A percentile compares a stretch with the other conserved stretches of the same genome.
These are phyloP conservation scores for Psidium guajava DNA, from an alignment of 345 rosid genomes.

Conservation along the genomic window DNA sequence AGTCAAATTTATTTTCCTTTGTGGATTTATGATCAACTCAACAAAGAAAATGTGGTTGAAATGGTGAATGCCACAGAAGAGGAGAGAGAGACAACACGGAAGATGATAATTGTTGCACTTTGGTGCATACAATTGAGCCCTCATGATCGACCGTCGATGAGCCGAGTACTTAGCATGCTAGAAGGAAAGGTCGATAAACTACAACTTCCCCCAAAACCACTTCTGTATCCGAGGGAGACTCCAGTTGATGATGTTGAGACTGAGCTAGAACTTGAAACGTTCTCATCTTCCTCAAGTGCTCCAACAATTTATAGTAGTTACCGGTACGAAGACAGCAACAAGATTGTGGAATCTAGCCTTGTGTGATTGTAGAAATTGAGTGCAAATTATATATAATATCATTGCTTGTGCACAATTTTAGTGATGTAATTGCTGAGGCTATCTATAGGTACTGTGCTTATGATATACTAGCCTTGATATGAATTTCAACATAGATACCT, in stretches of 20 bases:
- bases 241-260: accelerated
- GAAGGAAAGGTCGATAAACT: neutral
- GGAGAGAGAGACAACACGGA: neutral
- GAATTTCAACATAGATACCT: too few relatives aligned
- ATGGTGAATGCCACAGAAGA: neutral
- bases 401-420: too few relatives aligned
- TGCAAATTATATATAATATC: neutral
- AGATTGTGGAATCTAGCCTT: neutral
- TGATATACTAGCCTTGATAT: too few relatives aligned
- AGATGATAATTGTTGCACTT: neutral
- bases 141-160: neutral
- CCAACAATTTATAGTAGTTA: neutral
- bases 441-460: too few relatives aligned
- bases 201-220: neutral
- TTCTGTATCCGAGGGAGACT: neutral
- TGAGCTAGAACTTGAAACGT: neutral
- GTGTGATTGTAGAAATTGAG: neutral
- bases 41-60: neutral
- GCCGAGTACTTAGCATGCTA: neutral
- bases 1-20: neutral
- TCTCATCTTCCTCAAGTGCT: neutral
- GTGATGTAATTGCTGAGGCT: too few relatives aligned
- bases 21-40: neutral
- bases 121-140: neutral
- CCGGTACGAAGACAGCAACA: neutral